Percentiles rank a stretch among this genome's conserved stretches.
phyloP scores from a whole-genome alignment of 1,139 yeast genomes.

The Komagataea norvegica region DNA sequence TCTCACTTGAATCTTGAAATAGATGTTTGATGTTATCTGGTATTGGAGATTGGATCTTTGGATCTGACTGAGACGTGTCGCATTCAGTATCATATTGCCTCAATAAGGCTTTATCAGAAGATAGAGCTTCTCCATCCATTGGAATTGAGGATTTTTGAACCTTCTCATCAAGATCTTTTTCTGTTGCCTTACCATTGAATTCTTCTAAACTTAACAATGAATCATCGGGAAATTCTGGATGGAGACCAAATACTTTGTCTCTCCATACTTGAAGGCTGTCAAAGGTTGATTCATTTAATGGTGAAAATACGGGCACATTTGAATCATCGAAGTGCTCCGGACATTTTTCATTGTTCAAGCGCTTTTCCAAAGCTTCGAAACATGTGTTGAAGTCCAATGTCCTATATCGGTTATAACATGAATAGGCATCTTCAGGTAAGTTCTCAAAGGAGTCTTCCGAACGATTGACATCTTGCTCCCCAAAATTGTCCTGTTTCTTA shows the following conservation, averaged over 20 bases:
- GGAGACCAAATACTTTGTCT: slow-evolving; percentile 10
- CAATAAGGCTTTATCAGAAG: slow-evolving; percentile 5
- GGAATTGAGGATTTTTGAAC: background rate
- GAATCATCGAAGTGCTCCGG: background rate
- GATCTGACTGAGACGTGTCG: too few relatives aligned
- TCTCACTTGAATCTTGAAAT: background rate
- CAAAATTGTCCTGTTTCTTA: background rate
- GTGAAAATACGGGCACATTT: slow-evolving; percentile 13
- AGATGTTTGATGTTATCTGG: slow-evolving; percentile 6
- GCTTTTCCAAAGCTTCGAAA: slow-evolving; percentile 9
- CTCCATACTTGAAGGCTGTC: slow-evolving; percentile 18
- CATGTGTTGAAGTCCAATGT: slow-evolving; percentile 10
- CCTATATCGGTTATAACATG: slow-evolving; percentile 17
- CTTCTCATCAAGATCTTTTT: background rate
- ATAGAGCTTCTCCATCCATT: background rate
- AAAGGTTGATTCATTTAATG: slow-evolving; percentile 18
- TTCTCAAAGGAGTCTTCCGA: background rate
- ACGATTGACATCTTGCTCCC: background rate
- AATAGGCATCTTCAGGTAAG: slow-evolving; percentile 12
- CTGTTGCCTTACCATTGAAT: background rate
- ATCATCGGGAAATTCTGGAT: slow-evolving; percentile 14
- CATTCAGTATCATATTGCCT: too few relatives aligned
- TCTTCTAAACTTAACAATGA: slow-evolving; percentile 7
- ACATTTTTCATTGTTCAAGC: background rate
- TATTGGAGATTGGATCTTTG: background rate